Base-by-base conservation (phyloP, 805 yeast species). In the Candida piceae region DNA sequence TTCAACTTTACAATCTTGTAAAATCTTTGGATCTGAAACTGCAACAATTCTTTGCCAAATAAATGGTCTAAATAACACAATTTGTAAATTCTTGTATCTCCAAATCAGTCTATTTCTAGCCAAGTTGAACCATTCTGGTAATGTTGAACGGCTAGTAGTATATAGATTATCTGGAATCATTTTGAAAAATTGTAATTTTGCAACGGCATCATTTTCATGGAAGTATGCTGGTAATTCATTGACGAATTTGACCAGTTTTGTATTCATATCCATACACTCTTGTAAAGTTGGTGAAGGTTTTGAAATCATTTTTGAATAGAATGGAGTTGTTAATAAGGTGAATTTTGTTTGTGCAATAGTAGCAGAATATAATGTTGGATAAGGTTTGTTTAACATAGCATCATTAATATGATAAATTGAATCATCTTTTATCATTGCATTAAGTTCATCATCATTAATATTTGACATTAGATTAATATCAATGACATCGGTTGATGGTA, bases 321-420 rank as follows among this genome's bases (percentile, higher is more conserved):
- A 67, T 35, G 64, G 66, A n/a, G 68, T 63, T 1, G 80, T 67
- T 22, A 69, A 50, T 22, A 65, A 53, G 1, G 77, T 67, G 46
- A 78, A 64, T 43, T 67, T 67, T 6, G 79, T 63, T 45, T 75
- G 80, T 42, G 69, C 70, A 35, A 77, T 74, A 50, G 74, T 56
- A 3, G 80, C 80, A 3, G 82, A 73, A 43, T 76, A 77, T 4
- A 76, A 57, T 0, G 84, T 76, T 23, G 83, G 80, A 39, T 62
- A 62, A 3, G 53, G 54, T 32, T 45, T 50, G 32, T 55, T 51
- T 17, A 60, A 44, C 45, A 52, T 41, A 7, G 43, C 34, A 8
- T 48, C 52, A 13, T 43, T 38, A 9, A 53, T 28, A 5, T 25
- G 25, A 9, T 37, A 29, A 18, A 40, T 23, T 19, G 40, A 43